Base-by-base conservation (phyloP, 176 grass and related monocot genomes). In the Rhynchospora breviuscula region DNA sequence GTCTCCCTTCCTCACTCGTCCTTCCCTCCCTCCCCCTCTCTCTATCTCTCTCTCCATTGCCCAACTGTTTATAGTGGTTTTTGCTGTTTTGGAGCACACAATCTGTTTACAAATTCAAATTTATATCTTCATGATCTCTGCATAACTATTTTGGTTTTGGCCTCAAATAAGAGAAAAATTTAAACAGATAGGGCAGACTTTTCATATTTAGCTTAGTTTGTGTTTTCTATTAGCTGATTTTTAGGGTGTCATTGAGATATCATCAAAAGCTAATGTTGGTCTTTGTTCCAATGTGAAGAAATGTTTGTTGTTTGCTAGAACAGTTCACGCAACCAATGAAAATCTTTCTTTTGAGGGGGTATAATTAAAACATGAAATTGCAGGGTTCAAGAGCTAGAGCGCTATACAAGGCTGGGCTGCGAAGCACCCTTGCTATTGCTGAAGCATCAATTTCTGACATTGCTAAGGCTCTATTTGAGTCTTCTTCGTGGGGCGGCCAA, bases 361-460 rank as follows among this genome's bases (percentile, higher is more conserved):
- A 77, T 77, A 2, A 76, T 77, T 15, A 54, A 77, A 77, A 5
- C 23, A 31, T 77, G 15, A 56, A 56, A 31, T 68, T 82, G 58
- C 80, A 97, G 92, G 95, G 95, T 25, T 92, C 92, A 82, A 89
- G 95, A 82, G 95, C 95, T 85, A 89, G 95, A 89, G 89, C 92
- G 51, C 82, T 98, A 59, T 98, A 94, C 66, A 98, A 94, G 84
- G 91, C 87, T 88, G 92, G 95, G 88, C 58, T 98, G 51, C 85
- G 86, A 44, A 93, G 84, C 62, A 90, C 90, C 89, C 71, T 92
- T 84, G 89, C 92, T 58, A 94, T 98, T 87, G 95, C 95, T 88
- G 95, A 94, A 93, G 90, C 95, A 76, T 91, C 89, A 68, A 79
- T 94, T 93, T 88, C 81, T 84, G 95, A 94, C 83, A 98, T 98